phyloP scores from a whole-genome alignment of 1,139 yeast genomes.

The Wickerhamomyces sp. region DNA sequence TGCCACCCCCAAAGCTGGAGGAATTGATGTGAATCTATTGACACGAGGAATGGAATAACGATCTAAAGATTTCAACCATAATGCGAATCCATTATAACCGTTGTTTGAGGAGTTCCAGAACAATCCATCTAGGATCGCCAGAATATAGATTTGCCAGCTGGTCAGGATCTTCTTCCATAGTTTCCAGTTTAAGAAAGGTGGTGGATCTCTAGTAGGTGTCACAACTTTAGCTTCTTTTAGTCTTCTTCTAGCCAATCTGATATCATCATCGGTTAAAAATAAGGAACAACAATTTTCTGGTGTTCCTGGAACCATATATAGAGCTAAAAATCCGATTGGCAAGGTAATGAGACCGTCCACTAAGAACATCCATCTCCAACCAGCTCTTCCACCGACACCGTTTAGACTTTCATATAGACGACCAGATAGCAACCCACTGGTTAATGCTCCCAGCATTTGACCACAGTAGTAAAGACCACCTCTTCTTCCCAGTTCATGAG shows the following conservation, averaged over 20 bases:
- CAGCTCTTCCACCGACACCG: slow-evolving; percentile 42
- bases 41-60: slow-evolving; percentile 28
- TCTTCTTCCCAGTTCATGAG: slow-evolving; percentile 34
- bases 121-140: slow-evolving; percentile 35
- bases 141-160: slow-evolving; percentile 39
- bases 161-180: slow-evolving; percentile 43
- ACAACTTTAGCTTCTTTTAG: slow-evolving; percentile 33
- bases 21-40: slow-evolving; percentile 30
- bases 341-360: slow-evolving; percentile 52
- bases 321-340: slow-evolving; percentile 47
- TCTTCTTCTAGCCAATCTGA: slow-evolving; percentile 28
- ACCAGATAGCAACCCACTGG: slow-evolving; percentile 64
- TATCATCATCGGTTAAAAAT: slow-evolving; percentile 31
- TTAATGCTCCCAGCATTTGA: slow-evolving; percentile 55
- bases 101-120: slow-evolving; percentile 26
- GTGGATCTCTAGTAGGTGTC: slow-evolving; percentile 46
- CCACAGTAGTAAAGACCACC: slow-evolving; percentile 56
- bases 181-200: slow-evolving; percentile 26
- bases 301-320: slow-evolving; percentile 52
- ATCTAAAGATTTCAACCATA: slow-evolving; percentile 32
- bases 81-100: slow-evolving; percentile 24
- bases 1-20: slow-evolving; percentile 32
- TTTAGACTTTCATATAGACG: slow-evolving; percentile 45
- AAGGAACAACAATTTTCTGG: slow-evolving; percentile 33
- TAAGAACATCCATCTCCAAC: slow-evolving; percentile 67